Evolutionary conservation across 805 yeast genomes (phyloP).

Genomic region (Kluyveromyces dobzhanskii): DNA sequence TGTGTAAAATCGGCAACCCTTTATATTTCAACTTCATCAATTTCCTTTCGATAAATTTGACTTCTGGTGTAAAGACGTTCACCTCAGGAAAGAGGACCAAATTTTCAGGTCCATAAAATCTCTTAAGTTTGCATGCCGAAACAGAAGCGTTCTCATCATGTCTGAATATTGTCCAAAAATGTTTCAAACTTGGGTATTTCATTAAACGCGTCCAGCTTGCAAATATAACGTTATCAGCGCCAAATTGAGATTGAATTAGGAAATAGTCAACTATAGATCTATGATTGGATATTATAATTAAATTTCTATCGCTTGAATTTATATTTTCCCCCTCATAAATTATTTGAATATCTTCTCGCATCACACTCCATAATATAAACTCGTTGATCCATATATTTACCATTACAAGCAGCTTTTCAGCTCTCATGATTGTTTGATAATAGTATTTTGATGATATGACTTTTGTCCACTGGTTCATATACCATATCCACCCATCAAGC

Average conservation of each 20-base stretch:
- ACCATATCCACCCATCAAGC: background rate
- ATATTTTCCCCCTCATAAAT: slow-evolving; percentile 1
- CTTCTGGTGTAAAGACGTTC: slow-evolving; percentile 50
- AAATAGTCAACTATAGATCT: slow-evolving; percentile 59
- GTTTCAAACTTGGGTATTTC: slow-evolving; percentile 43
- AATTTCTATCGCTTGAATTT: slow-evolving; percentile 20
- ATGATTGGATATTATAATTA: slow-evolving; percentile 41
- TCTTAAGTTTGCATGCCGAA: slow-evolving; percentile 30
- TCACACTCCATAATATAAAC: slow-evolving; percentile 1
- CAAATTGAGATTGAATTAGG: slow-evolving; percentile 33
- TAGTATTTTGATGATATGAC: slow-evolving; percentile 1
- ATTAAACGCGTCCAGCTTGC: slow-evolving; percentile 59
- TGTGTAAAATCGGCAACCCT: slow-evolving; percentile 49
- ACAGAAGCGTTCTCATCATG: slow-evolving; percentile 65
- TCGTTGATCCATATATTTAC: slow-evolving; percentile 1
- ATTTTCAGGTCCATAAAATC: slow-evolving; percentile 40
- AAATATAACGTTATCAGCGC: slow-evolving; percentile 11
- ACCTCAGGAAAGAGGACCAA: slow-evolving; percentile 80
- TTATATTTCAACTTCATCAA: slow-evolving; percentile 40
- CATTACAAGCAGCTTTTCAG: background rate
- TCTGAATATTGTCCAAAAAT: slow-evolving; percentile 29
- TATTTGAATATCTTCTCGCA: slow-evolving; percentile 1
- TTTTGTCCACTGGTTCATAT: slow-evolving; percentile 4
- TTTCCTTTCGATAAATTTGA: slow-evolving; percentile 39
- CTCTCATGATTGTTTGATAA: background rate